These are phyloP conservation scores for Schwanniomyces yamadae DNA, from an alignment of 805 yeast genomes.

Conservation along the genomic window DNA sequence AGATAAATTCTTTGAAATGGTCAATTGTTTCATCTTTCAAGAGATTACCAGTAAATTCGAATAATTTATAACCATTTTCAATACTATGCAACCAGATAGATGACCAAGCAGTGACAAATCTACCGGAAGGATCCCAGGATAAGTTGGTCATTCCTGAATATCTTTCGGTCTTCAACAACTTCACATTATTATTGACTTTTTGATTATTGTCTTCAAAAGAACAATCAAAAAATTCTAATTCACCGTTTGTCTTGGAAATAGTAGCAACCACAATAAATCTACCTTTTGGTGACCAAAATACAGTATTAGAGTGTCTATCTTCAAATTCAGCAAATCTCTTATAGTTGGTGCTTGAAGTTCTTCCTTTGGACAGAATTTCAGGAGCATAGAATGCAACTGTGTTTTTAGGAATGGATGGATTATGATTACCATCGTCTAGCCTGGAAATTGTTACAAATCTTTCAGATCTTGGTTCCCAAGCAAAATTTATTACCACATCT, in stretches of 20 bases:
- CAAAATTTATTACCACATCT: conserved; percentile 82
- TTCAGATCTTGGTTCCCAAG: conserved; percentile 94
- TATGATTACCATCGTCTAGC: conserved; percentile 52
- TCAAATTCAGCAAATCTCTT: conserved; percentile 55
- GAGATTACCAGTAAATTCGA: conserved; percentile 76
- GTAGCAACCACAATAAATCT: conserved; percentile 68
- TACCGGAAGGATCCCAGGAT: conserved; percentile 95
- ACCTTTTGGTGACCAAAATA: conserved; percentile 91
- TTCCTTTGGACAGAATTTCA: conserved; percentile 58
- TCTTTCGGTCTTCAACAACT: conserved; percentile 60
- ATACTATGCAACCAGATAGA: conserved; percentile 79
- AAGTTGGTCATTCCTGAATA: conserved; percentile 78
- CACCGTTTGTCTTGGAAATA: conserved; percentile 51
- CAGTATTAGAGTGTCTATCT: conserved; percentile 66
- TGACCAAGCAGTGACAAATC: conserved; percentile 86
- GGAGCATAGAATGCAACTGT: conserved; percentile 78
- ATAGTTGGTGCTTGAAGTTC: conserved; percentile 51
- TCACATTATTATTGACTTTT: conserved; percentile 57
- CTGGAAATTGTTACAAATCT: conserved; percentile 80
- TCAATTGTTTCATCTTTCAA: conserved; percentile 76
- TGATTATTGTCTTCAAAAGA: conserved; percentile 72
- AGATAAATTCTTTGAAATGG: conserved; percentile 81
- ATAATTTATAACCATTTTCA: conserved; percentile 89
- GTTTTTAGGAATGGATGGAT: conserved; percentile 66
- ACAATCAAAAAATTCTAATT: conserved; percentile 81